These are phyloP conservation scores for Colletotrichum tofieldiae DNA, from an alignment of 2,329 filamentous ascomycete genomes.

Conservation along the genomic window DNA sequence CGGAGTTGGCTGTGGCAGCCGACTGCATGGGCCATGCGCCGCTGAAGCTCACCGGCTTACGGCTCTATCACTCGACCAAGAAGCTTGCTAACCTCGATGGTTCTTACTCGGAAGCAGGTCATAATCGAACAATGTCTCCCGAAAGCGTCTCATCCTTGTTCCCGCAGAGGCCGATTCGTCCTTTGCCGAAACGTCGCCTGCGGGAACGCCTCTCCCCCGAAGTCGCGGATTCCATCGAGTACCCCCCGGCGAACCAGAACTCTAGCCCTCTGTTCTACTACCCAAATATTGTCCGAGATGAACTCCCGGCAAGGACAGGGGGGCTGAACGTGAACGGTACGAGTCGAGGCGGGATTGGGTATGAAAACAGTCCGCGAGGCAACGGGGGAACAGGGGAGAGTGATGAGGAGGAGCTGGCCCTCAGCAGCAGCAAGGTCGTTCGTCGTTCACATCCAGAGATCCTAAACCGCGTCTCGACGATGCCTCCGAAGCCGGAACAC, in stretches of 20 bases:
- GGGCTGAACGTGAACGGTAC: constrained; percentile 33
- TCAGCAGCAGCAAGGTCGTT: constrained; percentile 58
- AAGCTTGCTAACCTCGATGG: constrained; percentile 25
- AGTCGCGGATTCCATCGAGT: constrained; percentile 85
- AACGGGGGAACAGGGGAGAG: constrained; percentile 70
- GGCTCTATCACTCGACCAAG: constrained; percentile 17
- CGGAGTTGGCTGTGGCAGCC: constrained; percentile 29
- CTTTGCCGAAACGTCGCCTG: constrained; percentile 89
- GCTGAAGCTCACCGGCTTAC: constrained; percentile 13
- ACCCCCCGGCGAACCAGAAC: constrained; percentile 82
- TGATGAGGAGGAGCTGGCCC: constrained; percentile 70
- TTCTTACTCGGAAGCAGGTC: constrained; percentile 54
- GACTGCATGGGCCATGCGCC: constrained; percentile 22
- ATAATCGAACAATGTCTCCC: constrained; percentile 72
- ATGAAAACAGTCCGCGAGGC: constrained; percentile 22
- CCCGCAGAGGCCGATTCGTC: constrained; percentile 92
- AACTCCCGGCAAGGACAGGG: constrained; percentile 49
- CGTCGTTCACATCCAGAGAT: constrained; percentile 65
- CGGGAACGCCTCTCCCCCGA: constrained; percentile 91
- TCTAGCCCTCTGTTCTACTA: constrained; percentile 84
- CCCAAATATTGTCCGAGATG: constrained; percentile 54
- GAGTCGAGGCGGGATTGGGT: constrained; percentile 44
- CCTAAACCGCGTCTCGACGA: constrained; percentile 59
- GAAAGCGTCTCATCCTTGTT: constrained; percentile 87
- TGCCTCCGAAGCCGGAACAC: constrained; percentile 62